Conservation (phyloP, 2,329 filamentous ascomycete genomes). For the Xylaria sp. region DNA sequence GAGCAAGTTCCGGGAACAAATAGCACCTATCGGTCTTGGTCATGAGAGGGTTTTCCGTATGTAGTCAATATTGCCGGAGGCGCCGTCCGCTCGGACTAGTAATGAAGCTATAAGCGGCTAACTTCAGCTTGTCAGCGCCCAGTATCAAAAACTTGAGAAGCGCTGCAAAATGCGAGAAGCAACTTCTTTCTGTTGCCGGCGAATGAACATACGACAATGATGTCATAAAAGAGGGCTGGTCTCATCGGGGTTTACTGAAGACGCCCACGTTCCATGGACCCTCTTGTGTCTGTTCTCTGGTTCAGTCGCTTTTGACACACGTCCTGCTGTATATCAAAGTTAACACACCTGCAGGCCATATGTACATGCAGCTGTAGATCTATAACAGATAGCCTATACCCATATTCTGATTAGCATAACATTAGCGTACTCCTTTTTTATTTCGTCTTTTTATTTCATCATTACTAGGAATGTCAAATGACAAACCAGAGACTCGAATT, state of each 20-base stretch:
- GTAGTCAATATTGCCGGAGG: not conserved
- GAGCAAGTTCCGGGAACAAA: not conserved
- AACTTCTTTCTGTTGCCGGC: constrained; percentile 10
- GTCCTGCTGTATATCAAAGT: constrained; percentile 8
- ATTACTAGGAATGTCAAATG: not conserved
- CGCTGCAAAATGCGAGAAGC: not conserved
- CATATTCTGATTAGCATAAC: not conserved
- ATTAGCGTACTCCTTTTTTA: not conserved
- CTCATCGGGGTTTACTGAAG: constrained; percentile 13
- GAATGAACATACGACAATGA: constrained; percentile 24
- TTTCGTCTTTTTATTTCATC: not conserved
- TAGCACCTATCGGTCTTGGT: not conserved
- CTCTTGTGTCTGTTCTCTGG: constrained; percentile 19
- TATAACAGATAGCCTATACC: not conserved
- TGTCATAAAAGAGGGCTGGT: constrained; percentile 28
- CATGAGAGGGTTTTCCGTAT: constrained; percentile 2
- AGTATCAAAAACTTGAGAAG: not conserved
- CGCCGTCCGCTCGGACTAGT: not conserved
- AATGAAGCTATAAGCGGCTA: constrained; percentile 6
- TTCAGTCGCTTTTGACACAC: constrained; percentile 9
- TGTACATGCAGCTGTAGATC: constrained; percentile 19
- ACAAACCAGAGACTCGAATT: constrained; percentile 14
- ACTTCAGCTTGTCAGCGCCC: constrained; percentile 14
- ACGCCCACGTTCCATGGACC: constrained; percentile 30
- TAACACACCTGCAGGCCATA: constrained; percentile 31